These are phyloP conservation scores for Psidium guajava DNA, from an alignment of 345 rosid genomes.

Conservation along the genomic window DNA sequence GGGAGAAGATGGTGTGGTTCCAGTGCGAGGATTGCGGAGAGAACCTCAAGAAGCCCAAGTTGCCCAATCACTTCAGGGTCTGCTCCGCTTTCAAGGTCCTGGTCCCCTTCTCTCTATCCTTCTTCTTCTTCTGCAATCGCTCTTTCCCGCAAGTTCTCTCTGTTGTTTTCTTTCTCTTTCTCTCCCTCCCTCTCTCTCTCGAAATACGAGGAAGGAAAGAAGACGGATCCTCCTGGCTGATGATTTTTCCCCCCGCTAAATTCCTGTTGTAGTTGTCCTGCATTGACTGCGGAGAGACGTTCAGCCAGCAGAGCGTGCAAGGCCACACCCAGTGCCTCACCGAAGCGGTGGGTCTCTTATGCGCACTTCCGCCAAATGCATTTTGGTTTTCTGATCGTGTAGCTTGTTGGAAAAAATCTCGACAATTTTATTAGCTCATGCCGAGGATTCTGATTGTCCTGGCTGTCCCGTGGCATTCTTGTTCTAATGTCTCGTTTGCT, in stretches of 20 bases:
- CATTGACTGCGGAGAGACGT: slow-evolving; percentile 79
- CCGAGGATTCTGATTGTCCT: not conserved
- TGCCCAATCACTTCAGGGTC: slow-evolving; percentile 64
- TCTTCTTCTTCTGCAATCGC: not conserved
- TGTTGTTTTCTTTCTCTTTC: not conserved
- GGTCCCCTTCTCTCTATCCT: slow-evolving; percentile 15
- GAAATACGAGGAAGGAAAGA: too few species aligned
- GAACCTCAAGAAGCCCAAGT: slow-evolving; percentile 87
- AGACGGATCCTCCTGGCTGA: not conserved
- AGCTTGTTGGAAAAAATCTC: not conserved
- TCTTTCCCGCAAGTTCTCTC: not conserved
- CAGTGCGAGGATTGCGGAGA: slow-evolving; percentile 98
- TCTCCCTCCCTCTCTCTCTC: not conserved
- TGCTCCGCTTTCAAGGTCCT: slow-evolving; percentile 72
- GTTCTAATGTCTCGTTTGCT: not conserved
- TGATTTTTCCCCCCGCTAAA: not conserved
- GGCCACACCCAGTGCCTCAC: slow-evolving; percentile 81
- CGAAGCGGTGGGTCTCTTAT: slow-evolving; percentile 53
- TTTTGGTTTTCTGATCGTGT: not conserved
- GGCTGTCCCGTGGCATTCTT: not conserved
- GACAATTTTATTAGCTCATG: not conserved
- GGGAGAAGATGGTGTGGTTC: slow-evolving; percentile 81
- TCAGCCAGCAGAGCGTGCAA: slow-evolving; percentile 71
- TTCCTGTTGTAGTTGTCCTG: slow-evolving; percentile 56
- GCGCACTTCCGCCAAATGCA: not conserved